Percentiles rank a stretch among this genome's conserved stretches.
Conservation (phyloP, 1,284 basidiomycete species). For the Sanghuangporus sanghuang region DNA sequence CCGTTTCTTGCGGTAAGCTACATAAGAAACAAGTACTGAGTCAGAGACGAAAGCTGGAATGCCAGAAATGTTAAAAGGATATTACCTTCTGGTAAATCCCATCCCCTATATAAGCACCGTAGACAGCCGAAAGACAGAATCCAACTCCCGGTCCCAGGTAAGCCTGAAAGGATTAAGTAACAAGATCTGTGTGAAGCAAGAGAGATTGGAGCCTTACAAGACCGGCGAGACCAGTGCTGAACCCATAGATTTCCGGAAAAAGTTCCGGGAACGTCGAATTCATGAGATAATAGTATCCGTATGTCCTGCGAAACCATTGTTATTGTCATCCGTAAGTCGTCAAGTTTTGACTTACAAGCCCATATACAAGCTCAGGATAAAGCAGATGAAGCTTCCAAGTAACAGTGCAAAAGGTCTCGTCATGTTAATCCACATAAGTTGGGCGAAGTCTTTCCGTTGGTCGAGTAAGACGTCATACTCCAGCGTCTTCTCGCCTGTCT, state of each 20-base stretch:
- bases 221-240: conserved; percentile 47
- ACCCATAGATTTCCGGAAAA: conserved; percentile 46
- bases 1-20: conserved; percentile 55
- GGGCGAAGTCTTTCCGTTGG: conserved; percentile 4
- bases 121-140: conserved; percentile 43
- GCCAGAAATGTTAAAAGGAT: neutral
- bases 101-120: conserved; percentile 46
- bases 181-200: neutral
- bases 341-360: conserved; percentile 28
- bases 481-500: conserved; percentile 5
- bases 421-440: conserved; percentile 28
- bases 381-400: conserved; percentile 36
- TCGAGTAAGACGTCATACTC: conserved; percentile 16
- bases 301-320: conserved; percentile 4
- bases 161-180: conserved; percentile 22
- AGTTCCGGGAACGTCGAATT: conserved; percentile 58
- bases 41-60: neutral
- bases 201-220: conserved; percentile 24
- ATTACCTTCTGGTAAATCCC: conserved; percentile 45
- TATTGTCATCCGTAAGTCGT: neutral
- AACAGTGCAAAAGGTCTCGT: conserved; percentile 33
- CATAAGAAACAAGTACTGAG: neutral
- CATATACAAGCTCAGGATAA: conserved; percentile 37
- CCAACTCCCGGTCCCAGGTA: conserved; percentile 60
- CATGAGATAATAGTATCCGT: conserved; percentile 67